A percentile compares a stretch with the other conserved stretches of the same genome.
phyloP scores from a whole-genome alignment of 129 eudicot genomes.

The Chrysanthemum makinoi region DNA sequence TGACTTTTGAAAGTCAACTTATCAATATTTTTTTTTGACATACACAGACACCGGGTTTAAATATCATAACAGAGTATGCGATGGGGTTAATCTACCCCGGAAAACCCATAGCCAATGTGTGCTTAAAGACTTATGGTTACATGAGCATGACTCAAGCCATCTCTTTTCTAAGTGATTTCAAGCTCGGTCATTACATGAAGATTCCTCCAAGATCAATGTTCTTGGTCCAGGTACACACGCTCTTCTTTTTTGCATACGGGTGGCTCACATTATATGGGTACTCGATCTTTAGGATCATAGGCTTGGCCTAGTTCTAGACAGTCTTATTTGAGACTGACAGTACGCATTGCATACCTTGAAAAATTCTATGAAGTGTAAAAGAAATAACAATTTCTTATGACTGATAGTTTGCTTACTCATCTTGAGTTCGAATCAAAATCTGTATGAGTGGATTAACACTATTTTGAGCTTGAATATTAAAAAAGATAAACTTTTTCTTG shows the following conservation, averaged over 20 bases:
- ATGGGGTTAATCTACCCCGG: slow-evolving; percentile 81
- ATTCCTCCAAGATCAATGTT: slow-evolving; percentile 91
- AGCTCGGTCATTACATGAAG: slow-evolving; percentile 97
- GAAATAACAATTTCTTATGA: background rate
- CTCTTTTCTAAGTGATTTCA: slow-evolving; percentile 66
- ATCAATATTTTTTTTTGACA: background rate
- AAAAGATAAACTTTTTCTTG: background rate
- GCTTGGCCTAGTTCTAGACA: too few species aligned
- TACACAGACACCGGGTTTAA: slow-evolving; percentile 74
- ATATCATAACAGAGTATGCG: slow-evolving; percentile 72
- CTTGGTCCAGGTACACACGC: slow-evolving; percentile 59
- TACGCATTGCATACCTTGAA: too few species aligned
- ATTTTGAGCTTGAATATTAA: background rate
- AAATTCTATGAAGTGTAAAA: too few species aligned
- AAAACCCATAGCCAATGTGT: slow-evolving; percentile 84
- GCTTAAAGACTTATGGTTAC: slow-evolving; percentile 89
- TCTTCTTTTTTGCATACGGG: too few species aligned
- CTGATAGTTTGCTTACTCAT: background rate
- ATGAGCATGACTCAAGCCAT: slow-evolving; percentile 92
- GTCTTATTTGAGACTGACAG: too few species aligned
- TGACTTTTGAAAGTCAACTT: background rate
- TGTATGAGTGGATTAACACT: background rate
- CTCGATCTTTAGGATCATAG: too few species aligned
- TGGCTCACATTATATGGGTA: too few species aligned
- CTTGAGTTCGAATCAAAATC: background rate